Base-by-base conservation (phyloP, 345 rosid genomes). In the Arabis hirsuta region DNA sequence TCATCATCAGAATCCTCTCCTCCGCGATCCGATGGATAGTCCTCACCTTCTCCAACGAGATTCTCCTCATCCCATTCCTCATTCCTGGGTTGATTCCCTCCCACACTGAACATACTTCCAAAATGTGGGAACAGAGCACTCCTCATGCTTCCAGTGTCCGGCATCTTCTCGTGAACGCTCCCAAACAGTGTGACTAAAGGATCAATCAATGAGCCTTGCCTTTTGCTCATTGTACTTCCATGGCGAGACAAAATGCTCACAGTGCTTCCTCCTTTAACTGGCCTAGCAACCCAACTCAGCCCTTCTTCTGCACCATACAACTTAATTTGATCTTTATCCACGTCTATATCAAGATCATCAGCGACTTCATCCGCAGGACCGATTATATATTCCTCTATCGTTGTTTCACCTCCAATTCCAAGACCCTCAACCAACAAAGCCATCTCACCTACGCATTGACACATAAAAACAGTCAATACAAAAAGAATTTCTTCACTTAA, bases 31-130 rank as follows among this genome's bases (percentile, higher is more conserved):
- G 97, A 82, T 43, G 76, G 81, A 62, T 84, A 85, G 9, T 83
- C 97, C 12, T 87, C 97, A 6, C 88, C 96, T 12, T 87, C 96
- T 73, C 87, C 86, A 32, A 13, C 74, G 43, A 81, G 82, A 77
- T 87, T 87, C 84, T 87, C 99, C 68, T 84, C 97, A 62, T 90
- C 99, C 91, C 93, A 88, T 13, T 88, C 98, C 62, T 90, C 98
- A 50, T 84, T 73, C 57, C 82, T 87, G 5, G 74, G 65, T 67
- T 85, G 94, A 74, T 86, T 84, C 43, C 97, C 97, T 74, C 92
- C 99, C 22, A 92, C 85, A 39, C 96, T 92, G 81, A 95, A 90
- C 97, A 92, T 92, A 81, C 99, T 92, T 65, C 99, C 97, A 22
- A 95, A 88, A 84, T 86, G 90, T 1, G 97, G 98, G 68, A 92